Evolutionary conservation across 2,329 filamentous ascomycete species (phyloP), one percentile per base, ranked within the genome.

Genomic region (Chlorencoelia australis): DNA sequence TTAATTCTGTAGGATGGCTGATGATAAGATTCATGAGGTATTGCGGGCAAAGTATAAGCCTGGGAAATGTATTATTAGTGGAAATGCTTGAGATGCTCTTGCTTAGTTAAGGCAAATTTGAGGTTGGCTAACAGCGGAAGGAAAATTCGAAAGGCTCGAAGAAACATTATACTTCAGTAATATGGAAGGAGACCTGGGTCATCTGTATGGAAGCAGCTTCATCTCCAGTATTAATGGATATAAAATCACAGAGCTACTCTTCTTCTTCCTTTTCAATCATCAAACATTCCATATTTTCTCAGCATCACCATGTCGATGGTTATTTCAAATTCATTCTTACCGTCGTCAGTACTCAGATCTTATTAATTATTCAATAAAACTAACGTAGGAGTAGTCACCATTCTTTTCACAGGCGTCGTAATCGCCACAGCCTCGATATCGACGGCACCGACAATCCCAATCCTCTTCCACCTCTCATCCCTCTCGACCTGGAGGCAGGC

Each of bases 21-120:
- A 33, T 35, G 40, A 37, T 31, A 31, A 39, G 40, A 42, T 26
- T 42, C 18, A 26, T 37, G 33, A 37, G 39, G 30, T 41, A 35
- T 30, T 37, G 31, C 31, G 25, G 37, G 37, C 33, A 40, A 35
- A 32, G 33, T 26, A 36, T 36, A 17, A 36, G 30, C 25, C 25
- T 30, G 21, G 32, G 32, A 27, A 33, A 27, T 35, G 32, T 27
- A 35, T 35, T 27, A 35, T 26, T 35, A 35, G 21, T 35, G 32
- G 37, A 27, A 33, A 39, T 33, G 22, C 22, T 39, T 33, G 30
- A 34, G 36, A 39, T 39, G 30, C 30, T 34, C 22, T 33, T 39
- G 30, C 29, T 33, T 22, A 33, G 24, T 37, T 37, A 20, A 31
- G 27, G 35, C 27, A 30, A 31, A 37, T 37, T 37, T 15, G 35